phyloP scores from a whole-genome alignment of 495 filamentous ascomycete species.

The Penicillium diatomitis region DNA sequence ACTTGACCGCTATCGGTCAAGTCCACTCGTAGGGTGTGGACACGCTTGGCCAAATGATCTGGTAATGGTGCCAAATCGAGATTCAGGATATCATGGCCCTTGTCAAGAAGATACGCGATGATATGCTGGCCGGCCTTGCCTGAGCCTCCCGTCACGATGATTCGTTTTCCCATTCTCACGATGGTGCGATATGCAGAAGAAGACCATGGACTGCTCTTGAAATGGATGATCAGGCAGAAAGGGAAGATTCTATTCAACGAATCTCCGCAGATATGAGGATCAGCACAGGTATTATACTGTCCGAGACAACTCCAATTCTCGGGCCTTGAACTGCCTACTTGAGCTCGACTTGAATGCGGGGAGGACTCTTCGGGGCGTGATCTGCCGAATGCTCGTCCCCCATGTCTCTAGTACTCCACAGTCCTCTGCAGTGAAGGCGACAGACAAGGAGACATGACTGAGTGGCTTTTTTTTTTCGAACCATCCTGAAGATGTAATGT shows the following conservation, averaged over 20 bases:
- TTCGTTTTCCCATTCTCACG: slow-evolving; percentile 27
- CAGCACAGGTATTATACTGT: too few relatives aligned
- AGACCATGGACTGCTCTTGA: not conserved
- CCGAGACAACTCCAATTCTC: too few relatives aligned
- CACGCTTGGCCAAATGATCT: slow-evolving; percentile 28
- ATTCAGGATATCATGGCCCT: slow-evolving; percentile 48
- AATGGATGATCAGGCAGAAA: not conserved
- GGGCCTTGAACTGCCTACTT: too few relatives aligned
- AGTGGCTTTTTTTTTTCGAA: too few relatives aligned
- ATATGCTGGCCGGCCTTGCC: slow-evolving; percentile 52
- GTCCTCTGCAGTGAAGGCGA: too few relatives aligned
- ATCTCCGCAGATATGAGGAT: too few relatives aligned
- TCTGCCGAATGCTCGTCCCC: too few relatives aligned
- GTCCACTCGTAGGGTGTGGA: slow-evolving; percentile 50
- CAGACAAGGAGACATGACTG: too few relatives aligned
- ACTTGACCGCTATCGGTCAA: slow-evolving; percentile 51
- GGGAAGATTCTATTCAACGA: not conserved
- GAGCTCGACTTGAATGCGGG: too few relatives aligned
- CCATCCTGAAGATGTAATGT: too few relatives aligned
- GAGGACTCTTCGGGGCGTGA: too few relatives aligned
- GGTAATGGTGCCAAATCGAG: slow-evolving; percentile 42
- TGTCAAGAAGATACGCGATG: slow-evolving; percentile 43
- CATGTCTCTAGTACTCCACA: too few relatives aligned
- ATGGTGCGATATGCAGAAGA: slow-evolving; percentile 6
- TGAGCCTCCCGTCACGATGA: slow-evolving; percentile 49